These are phyloP conservation scores for Populus tomentosa DNA, from an alignment of 441 rosid genomes.

Conservation along the genomic window DNA sequence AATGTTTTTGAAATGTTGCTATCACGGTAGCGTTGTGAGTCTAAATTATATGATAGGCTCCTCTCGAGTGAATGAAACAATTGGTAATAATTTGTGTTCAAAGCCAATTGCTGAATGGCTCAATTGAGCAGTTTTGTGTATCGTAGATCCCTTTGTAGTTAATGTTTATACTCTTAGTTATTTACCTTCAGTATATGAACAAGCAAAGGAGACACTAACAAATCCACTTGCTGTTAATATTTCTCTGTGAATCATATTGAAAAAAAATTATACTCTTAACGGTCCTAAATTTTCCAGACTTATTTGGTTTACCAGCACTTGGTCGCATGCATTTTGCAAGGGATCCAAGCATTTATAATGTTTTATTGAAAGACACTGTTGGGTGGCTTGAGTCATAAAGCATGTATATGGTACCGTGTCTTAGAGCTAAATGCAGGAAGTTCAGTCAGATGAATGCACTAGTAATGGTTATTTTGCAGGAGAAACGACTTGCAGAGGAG, in stretches of 20 bases:
- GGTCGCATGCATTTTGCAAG: not conserved
- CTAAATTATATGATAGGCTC: not conserved
- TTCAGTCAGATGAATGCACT: not conserved
- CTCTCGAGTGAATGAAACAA: not conserved
- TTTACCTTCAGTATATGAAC: not conserved
- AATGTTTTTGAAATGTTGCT: not conserved
- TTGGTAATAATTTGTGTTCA: too few relatives aligned
- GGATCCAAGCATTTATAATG: too few relatives aligned
- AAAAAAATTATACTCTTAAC: not conserved
- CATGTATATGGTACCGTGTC: not conserved
- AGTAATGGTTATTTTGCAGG: constrained; percentile 38
- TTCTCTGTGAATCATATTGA: not conserved
- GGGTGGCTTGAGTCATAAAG: not conserved
- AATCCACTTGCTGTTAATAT: not conserved
- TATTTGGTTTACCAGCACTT: not conserved
- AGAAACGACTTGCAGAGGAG: constrained; percentile 66
- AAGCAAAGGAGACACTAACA: not conserved
- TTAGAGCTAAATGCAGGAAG: not conserved
- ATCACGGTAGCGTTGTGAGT: not conserved
- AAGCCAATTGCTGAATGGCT: not conserved
- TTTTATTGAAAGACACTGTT: not conserved
- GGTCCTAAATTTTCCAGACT: not conserved
- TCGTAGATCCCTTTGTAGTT: not conserved
- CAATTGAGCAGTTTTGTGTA: not conserved
- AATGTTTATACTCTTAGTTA: not conserved